Evolutionary conservation across 805 yeast species (phyloP).

Genomic region (Teunomyces pallodes): DNA sequence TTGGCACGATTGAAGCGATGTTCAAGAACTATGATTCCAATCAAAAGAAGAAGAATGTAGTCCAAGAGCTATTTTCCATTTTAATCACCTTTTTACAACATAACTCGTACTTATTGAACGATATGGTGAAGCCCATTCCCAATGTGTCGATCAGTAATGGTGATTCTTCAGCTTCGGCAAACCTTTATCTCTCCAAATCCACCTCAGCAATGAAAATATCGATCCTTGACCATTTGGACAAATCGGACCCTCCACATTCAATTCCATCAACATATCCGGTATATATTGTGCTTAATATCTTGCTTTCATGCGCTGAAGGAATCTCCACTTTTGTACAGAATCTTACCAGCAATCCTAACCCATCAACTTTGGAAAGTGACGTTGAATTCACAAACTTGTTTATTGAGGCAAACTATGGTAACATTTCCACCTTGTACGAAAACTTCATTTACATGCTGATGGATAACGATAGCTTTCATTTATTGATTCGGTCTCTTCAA

Average conservation of each 20-base stretch:
- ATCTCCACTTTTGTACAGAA: slow-evolving; percentile 52
- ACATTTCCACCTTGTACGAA: slow-evolving; percentile 25
- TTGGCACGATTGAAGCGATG: slow-evolving; percentile 47
- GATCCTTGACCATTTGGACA: slow-evolving; percentile 76
- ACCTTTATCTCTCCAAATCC: slow-evolving; percentile 34
- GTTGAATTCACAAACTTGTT: slow-evolving; percentile 36
- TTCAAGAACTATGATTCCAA: slow-evolving; percentile 60
- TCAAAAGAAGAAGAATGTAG: slow-evolving; percentile 55
- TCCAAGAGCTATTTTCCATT: slow-evolving; percentile 50
- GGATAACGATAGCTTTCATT: slow-evolving; percentile 69
- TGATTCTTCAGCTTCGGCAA: slow-evolving; percentile 11
- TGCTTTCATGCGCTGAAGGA: slow-evolving; percentile 64
- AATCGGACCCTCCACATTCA: slow-evolving; percentile 67
- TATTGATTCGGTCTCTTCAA: slow-evolving; percentile 70
- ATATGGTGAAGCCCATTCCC: slow-evolving; percentile 19
- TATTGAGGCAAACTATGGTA: slow-evolving; percentile 27
- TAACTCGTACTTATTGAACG: slow-evolving; percentile 17
- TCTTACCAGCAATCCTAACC: slow-evolving; percentile 29
- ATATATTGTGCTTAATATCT: slow-evolving; percentile 52
- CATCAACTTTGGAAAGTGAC: slow-evolving; percentile 26
- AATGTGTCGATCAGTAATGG: slow-evolving; percentile 6
- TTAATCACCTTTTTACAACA: slow-evolving; percentile 20
- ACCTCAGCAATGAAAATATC: slow-evolving; percentile 50
- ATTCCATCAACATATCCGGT: slow-evolving; percentile 58
- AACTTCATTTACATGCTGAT: slow-evolving; percentile 59